Percentiles rank a stretch among this genome's conserved stretches.
These are phyloP conservation scores for Aspergillus pseudonomiae DNA, from an alignment of 2,329 filamentous ascomycete genomes.

Conservation along the genomic window DNA sequence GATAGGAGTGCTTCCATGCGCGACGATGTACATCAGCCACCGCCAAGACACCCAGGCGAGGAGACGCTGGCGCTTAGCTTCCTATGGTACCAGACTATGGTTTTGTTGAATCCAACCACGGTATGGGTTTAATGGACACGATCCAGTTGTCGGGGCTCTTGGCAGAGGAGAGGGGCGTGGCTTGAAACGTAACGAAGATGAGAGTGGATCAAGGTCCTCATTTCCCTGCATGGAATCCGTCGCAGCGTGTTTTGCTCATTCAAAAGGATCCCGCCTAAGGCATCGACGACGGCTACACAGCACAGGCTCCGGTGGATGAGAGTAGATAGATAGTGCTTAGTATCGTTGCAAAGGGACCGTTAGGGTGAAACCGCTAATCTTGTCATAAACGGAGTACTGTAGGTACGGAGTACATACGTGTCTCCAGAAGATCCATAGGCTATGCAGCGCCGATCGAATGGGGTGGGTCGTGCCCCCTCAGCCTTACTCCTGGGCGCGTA, in stretches of 20 bases:
- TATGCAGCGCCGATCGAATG: neutral
- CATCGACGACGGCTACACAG: neutral
- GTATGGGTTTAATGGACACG: neutral
- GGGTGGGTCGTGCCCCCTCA: neutral
- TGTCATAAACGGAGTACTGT: neutral
- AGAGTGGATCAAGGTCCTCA: neutral
- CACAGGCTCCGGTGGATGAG: neutral
- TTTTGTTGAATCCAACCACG: neutral
- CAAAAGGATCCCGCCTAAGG: neutral
- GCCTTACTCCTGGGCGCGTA: constrained; percentile 6
- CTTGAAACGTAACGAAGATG: neutral
- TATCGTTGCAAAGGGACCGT: neutral
- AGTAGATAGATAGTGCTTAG: no score
- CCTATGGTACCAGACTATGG: neutral
- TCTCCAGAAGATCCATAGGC: constrained; percentile 1
- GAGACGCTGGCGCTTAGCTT: neutral
- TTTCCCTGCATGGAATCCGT: neutral
- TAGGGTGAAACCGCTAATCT: no score
- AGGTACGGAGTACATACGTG: neutral
- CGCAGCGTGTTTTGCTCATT: neutral
- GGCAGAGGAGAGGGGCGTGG: neutral
- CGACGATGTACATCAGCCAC: neutral
- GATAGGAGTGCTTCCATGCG: neutral
- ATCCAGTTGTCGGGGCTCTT: constrained; percentile 1
- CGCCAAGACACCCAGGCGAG: neutral